A percentile compares a stretch with the other conserved stretches of the same genome.
These are phyloP conservation scores for Hyaloperonospora arabidopsidis DNA, from an alignment of 352 stramenopile species.

Conservation along the genomic window DNA sequence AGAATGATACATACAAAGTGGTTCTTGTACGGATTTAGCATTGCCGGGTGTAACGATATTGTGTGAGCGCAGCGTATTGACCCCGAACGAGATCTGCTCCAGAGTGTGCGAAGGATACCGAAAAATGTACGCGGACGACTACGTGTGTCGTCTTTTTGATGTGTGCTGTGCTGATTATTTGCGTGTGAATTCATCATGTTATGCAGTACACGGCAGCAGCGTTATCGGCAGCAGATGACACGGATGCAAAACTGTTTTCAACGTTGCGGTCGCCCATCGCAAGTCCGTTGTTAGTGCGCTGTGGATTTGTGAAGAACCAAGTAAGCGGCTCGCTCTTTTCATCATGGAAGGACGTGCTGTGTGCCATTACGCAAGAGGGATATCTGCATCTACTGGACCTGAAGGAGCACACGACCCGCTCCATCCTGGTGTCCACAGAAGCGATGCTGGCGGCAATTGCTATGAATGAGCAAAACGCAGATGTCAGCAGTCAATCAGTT, in stretches of 20 bases:
- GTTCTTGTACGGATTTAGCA: background rate
- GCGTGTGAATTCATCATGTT: background rate
- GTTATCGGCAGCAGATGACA: constrained; percentile 43
- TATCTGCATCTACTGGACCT: constrained; percentile 68
- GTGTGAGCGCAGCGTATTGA: constrained; percentile 52
- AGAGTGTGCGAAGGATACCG: constrained; percentile 71
- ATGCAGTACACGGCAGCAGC: constrained; percentile 63
- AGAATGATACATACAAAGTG: background rate
- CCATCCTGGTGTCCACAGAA: constrained; percentile 47
- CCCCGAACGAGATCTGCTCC: constrained; percentile 65
- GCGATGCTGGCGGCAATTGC: constrained; percentile 51
- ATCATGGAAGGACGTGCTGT: constrained; percentile 69
- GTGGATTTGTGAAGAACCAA: constrained; percentile 74
- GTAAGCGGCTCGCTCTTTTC: constrained; percentile 64
- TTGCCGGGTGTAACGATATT: constrained; percentile 5
- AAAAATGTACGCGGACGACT: constrained; percentile 52
- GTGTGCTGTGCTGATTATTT: constrained; percentile 1
- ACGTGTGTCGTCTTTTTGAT: background rate
- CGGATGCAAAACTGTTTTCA: constrained; percentile 52
- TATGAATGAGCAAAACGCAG: constrained; percentile 40
- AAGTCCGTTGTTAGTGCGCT: constrained; percentile 63
- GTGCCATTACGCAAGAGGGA: constrained; percentile 67
- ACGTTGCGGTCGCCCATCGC: constrained; percentile 57
- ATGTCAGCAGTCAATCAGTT: constrained; percentile 47
- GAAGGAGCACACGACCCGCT: constrained; percentile 52